Conservation (phyloP, 257 asterid species). For the Petunia secreta region DNA sequence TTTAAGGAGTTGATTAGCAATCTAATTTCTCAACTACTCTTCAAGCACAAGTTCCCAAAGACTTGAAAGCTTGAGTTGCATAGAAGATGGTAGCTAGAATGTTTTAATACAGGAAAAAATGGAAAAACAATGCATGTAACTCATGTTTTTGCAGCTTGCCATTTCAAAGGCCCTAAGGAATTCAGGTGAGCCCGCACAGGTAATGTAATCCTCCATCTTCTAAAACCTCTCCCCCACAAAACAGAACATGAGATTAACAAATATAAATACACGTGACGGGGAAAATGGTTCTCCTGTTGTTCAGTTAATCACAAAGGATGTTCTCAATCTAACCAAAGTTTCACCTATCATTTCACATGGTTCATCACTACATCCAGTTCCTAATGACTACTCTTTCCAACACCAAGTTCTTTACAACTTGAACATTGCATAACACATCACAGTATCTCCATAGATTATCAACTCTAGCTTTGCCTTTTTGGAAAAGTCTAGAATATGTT, state of each 20-base stretch:
- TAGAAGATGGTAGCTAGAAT: too few species aligned
- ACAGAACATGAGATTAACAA: not conserved
- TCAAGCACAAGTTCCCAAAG: not conserved
- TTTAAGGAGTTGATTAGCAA: not conserved
- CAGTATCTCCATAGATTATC: not conserved
- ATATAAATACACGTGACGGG: not conserved
- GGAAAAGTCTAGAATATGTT: not conserved
- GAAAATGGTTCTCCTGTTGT: not conserved
- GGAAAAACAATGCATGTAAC: not conserved
- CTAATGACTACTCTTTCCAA: not conserved
- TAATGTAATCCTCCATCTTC: not conserved
- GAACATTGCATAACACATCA: not conserved
- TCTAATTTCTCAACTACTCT: not conserved
- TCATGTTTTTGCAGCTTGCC: not conserved
- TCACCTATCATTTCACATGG: not conserved
- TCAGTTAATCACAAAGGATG: not conserved
- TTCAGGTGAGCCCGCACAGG: not conserved
- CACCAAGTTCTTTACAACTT: not conserved
- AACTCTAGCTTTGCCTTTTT: not conserved
- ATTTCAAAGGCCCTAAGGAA: not conserved
- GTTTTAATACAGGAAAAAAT: not conserved
- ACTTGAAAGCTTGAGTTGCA: not conserved
- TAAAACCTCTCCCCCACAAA: not conserved
- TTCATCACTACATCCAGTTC: not conserved
- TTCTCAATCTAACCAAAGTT: not conserved